Base-by-base conservation (phyloP, 805 yeast species). In the Pichia thaimueangensis region DNA sequence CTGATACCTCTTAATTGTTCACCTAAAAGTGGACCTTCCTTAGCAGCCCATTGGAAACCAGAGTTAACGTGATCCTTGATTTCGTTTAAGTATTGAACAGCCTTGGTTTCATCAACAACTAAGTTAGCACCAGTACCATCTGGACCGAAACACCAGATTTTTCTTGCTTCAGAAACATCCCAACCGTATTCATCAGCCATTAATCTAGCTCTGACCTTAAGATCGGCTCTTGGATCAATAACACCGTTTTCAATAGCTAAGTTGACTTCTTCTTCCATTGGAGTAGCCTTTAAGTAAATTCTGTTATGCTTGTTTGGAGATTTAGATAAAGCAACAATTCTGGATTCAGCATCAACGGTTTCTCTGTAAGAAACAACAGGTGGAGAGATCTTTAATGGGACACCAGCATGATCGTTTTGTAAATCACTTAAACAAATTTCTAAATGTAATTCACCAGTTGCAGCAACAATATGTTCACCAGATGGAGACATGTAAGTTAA, bases 81-180 rank as follows among this genome's bases (percentile, higher is more conserved):
- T 81, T 91, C 98, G 72, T 78, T 72, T 76, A 91, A 82, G 88
- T 89, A 91, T 79, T 93, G 97, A 54, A 91, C 97, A 66, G 98
- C 98, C 91, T 91, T 91, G 67, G 97, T 91, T 77, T 89, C 97
- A 79, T 91, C 98, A 73, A 91, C 95, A 67, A 91, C 97, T 67
- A 93, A 73, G 80, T 91, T 91, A 65, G 98, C 89, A 76, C 98
- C 98, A 71, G 77, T 82, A 74, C 97, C 97, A 68, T 91, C 98
- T 70, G 98, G 97, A 78, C 98, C 98, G 88, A 91, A 91, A 85
- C 96, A 87, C 98, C 98, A 91, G 69, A 91, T 93, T 93, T 93
- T 91, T 85, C 98, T 89, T 75, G 97, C 98, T 69, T 91, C 98
- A 61, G 96, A 81, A 69, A 93, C 97, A 70, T 91, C 97, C 98